Base-by-base conservation (phyloP, 1,284 basidiomycete genomes). In the Psilocybe mexicana region DNA sequence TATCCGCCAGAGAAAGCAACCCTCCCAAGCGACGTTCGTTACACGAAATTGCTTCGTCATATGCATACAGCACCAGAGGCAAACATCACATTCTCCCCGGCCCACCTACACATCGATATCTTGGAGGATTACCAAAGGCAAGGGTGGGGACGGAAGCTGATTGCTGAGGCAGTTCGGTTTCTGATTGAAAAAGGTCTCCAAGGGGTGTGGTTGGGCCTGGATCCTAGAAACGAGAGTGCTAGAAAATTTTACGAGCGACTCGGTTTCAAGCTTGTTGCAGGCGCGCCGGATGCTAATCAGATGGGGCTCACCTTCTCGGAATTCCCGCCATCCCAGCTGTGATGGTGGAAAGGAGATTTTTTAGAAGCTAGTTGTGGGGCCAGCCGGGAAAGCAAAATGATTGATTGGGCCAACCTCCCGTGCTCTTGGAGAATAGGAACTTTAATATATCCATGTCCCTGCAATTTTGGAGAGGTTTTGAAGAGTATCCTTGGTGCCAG, bases 91-190 rank as follows among this genome's bases (percentile, higher is more conserved):
- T 85, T 84, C 65, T 81, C 85, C 12, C 79, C 82, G 10, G 86
- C 85, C 8, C 86, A 88, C 70, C 64, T 89, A 65, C 87, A 89
- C 67, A 86, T 89, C 68, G 76, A 90, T 63, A 80, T 89, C 54
- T 66, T 89, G 57, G 78, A 82, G 14, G 74, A 73, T 53, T 82
- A 84, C 69, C 86, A 86, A 69, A 73, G 80, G 51, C 76, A 81
- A 59, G 87, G 86, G 18, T 88, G 83, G 82, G 88, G 87, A 2
- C 74, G 77, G 59, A 80, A 74, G 67, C 67, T 90, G 60, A 82
- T 89, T 57, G 75, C 70, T 44, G 70, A 65, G 28, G 84, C 81
- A 10, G 76, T 86, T 24, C 72, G 78, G 51, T 74, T 80, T 68
- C 68, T 89, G 65, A 77, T 74, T 55, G 74, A 69, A 49, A 70